Evolutionary conservation across 169 alveolate species (phyloP).

Genomic region (Plasmodium adleri): DNA sequence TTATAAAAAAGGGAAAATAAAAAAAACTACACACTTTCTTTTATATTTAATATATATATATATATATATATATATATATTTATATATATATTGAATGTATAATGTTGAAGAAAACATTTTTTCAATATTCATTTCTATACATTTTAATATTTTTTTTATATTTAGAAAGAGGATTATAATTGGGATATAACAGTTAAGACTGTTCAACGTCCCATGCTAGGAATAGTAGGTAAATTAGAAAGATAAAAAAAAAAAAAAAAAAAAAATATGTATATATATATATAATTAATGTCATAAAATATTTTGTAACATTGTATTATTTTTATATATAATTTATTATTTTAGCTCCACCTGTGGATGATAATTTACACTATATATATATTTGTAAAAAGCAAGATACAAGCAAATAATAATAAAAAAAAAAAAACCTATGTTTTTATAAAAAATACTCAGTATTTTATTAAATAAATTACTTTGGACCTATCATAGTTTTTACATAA

Average conservation of each 20-base stretch:
- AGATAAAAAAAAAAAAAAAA: too few relatives aligned
- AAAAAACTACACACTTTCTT: neutral
- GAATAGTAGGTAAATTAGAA: slow-evolving; percentile 46
- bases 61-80: too few relatives aligned
- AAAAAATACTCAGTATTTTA: too few relatives aligned
- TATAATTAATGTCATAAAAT: neutral
- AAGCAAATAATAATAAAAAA: neutral
- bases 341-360: slow-evolving; percentile 74
- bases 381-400: slow-evolving; percentile 59
- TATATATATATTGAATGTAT: neutral
- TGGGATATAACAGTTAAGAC: slow-evolving; percentile 69
- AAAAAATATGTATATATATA: neutral
- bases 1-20: neutral
- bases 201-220: slow-evolving; percentile 72
- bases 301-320: neutral
- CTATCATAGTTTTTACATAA: too few relatives aligned
- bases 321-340: slow-evolving; percentile 13
- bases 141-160: neutral
- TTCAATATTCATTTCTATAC: neutral
- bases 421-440: too few relatives aligned
- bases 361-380: slow-evolving; percentile 60
- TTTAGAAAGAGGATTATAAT: slow-evolving; percentile 45
- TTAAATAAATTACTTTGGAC: too few relatives aligned
- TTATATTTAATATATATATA: neutral
- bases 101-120: neutral